Evolutionary conservation across 257 asterid genomes (phyloP).

Genomic region (Nicotiana otophora): DNA sequence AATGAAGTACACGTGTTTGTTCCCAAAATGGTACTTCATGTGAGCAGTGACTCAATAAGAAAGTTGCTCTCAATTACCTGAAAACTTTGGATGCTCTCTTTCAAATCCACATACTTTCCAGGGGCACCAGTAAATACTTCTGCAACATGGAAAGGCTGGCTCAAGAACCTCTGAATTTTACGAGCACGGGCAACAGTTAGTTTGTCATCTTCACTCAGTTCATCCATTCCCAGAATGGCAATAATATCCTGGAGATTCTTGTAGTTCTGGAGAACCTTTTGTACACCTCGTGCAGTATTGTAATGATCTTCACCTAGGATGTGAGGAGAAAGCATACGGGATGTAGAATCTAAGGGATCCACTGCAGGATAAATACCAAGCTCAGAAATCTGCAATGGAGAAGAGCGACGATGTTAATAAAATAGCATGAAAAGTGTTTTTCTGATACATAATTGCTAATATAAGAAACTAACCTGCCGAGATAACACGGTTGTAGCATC

Average conservation of each 20-base stretch:
- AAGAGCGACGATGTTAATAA: neutral
- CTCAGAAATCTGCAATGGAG: constrained; percentile 69
- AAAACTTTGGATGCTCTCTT: constrained; percentile 26
- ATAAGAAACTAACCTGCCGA: constrained; percentile 44
- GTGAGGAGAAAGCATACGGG: constrained; percentile 30
- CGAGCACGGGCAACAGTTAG: constrained; percentile 28
- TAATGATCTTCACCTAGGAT: constrained; percentile 48
- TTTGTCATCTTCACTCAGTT: constrained; percentile 66
- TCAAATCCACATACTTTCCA: constrained; percentile 82
- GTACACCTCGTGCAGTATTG: constrained; percentile 27
- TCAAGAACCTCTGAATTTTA: constrained; percentile 36
- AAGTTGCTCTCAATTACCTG: constrained; percentile 14
- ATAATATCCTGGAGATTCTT: constrained; percentile 98
- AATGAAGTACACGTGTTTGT: neutral
- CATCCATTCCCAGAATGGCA: constrained; percentile 98
- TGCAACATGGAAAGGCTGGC: constrained; percentile 89
- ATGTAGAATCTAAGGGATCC: constrained; percentile 32
- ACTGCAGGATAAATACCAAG: constrained; percentile 99
- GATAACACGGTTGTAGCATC: constrained; percentile 46
- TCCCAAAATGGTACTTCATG: neutral
- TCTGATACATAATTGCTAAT: neutral
- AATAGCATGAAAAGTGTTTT: neutral
- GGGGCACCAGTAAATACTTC: constrained; percentile 34
- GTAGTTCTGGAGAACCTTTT: constrained; percentile 89
- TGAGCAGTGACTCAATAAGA: neutral